Conservation (phyloP, 2,329 filamentous ascomycete genomes). For the Corinectria fuckeliana region DNA sequence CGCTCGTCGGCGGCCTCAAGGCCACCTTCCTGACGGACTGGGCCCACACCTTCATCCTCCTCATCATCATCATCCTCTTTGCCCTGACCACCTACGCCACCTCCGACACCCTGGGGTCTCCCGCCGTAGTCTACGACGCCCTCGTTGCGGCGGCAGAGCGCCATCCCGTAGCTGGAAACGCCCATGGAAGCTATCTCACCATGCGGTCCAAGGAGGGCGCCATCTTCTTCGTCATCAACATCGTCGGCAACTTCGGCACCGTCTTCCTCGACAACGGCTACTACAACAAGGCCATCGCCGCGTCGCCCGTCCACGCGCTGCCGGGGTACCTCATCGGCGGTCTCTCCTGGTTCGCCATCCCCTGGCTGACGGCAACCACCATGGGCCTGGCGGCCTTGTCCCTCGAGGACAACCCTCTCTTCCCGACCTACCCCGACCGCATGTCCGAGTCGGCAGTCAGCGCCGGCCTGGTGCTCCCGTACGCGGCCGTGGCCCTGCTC, state of each 20-base stretch:
- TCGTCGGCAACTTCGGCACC: conserved; percentile 81
- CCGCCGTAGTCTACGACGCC: conserved; percentile 78
- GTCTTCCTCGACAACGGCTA: conserved; percentile 90
- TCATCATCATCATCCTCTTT: conserved; percentile 87
- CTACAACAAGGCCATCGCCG: conserved; percentile 93
- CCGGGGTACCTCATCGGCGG: conserved; percentile 90
- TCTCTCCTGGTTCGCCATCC: conserved; percentile 90
- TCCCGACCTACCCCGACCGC: conserved; percentile 57
- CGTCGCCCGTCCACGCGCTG: conserved; percentile 82
- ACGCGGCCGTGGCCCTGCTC: conserved; percentile 82
- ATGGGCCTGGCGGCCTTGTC: conserved; percentile 85
- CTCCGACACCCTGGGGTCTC: conserved; percentile 74
- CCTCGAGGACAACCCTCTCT: conserved; percentile 59
- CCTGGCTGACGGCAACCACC: conserved; percentile 87
- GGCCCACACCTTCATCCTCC: conserved; percentile 82
- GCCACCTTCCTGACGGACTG: conserved; percentile 87
- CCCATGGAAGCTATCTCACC: conserved; percentile 82
- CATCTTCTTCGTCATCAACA: conserved; percentile 92
- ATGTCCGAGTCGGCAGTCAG: conserved; percentile 66
- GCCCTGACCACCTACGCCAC: conserved; percentile 82
- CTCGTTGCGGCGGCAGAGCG: conserved; percentile 70
- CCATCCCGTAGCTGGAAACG: conserved; percentile 82
- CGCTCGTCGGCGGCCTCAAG: conserved; percentile 80
- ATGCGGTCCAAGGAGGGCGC: conserved; percentile 76
- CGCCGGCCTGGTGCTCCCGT: conserved; percentile 83